Evolutionary conservation across 192 early-diverging fungal genomes (phyloP).

Genomic region (Backusella westeae): DNA sequence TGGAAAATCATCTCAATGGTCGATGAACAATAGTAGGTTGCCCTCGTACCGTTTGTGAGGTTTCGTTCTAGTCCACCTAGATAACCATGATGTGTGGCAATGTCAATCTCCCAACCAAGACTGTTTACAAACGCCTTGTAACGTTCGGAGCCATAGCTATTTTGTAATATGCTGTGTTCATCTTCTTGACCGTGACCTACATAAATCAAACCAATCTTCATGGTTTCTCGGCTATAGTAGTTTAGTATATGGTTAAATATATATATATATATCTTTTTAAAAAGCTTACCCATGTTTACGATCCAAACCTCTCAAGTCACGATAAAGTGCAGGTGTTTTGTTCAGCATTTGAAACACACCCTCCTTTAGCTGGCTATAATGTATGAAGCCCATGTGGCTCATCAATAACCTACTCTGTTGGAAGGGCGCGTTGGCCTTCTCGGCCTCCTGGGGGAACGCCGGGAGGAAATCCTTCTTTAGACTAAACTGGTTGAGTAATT

Average conservation of each 20-base stretch:
- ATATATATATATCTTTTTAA: neutral
- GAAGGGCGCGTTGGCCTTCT: constrained; percentile 52
- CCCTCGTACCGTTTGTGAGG: constrained; percentile 67
- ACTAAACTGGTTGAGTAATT: constrained; percentile 38
- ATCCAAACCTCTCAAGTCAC: constrained; percentile 80
- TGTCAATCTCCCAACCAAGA: constrained; percentile 92
- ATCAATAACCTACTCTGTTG: constrained; percentile 68
- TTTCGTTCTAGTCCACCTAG: constrained; percentile 84
- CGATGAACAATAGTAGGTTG: constrained; percentile 85
- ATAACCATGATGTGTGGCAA: constrained; percentile 82
- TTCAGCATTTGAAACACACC: constrained; percentile 64
- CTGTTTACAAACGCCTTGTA: constrained; percentile 87
- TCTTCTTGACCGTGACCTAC: constrained; percentile 90
- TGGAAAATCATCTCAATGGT: constrained; percentile 91
- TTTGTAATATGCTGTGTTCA: constrained; percentile 82
- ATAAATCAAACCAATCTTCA: constrained; percentile 92
- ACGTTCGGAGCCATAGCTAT: constrained; percentile 63
- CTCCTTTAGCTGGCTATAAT: constrained; percentile 72
- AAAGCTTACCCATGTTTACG: constrained; percentile 66
- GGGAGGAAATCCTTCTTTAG: constrained; percentile 52
- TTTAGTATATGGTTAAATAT: neutral
- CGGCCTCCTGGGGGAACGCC: constrained; percentile 45
- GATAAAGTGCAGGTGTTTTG: constrained; percentile 59
- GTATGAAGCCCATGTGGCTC: constrained; percentile 73
- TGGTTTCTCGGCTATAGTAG: constrained; percentile 66